Evolutionary conservation across 2,329 filamentous ascomycete genomes (phyloP), one percentile per base, ranked within the genome.

Genomic region (Neofusicoccum umdonicola): DNA sequence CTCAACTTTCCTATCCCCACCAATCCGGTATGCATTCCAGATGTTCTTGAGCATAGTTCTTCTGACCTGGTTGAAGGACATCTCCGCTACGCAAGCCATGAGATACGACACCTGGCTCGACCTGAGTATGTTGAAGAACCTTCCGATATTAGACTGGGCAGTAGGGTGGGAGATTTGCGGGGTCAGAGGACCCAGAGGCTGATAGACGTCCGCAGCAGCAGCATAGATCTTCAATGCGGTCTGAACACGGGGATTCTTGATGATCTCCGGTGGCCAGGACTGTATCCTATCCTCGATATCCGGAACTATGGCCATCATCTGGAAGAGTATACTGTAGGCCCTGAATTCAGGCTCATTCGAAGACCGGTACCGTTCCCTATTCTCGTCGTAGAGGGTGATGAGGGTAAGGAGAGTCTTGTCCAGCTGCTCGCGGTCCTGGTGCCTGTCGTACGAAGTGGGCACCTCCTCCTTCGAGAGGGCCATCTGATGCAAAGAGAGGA

Each of bases 351-450:
- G 80, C 72, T 88, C 86, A 64, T 88, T 86, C 0, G 80, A 77
- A 48, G 87, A 84, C 0, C 74, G 63, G 31, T 83, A 79, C 63
- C 77, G 68, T 62, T 1, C 79, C 63, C 79, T 78, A 68, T 80
- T 83, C 71, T 87, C 82, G 71, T 86, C 81, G 73, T 87, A 88
- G 71, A 85, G 86, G 69, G 86, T 83, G 77, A 86, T 82, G 12
- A 89, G 73, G 0, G 87, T 87, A 0, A 87, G 77, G 65, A 88
- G 78, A 1, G 87, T 88, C 68, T 86, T 84, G 72, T 87, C 86
- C 60, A 89, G 79, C 71, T 89, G 87, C 70, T 89, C 87, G 19
- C 85, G 80, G 69, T 89, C 87, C 71, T 88, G 86, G n/a, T 82
- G 69, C 50, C 74, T 72, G n/a, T 83, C 80, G 54, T 79, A 80